A percentile compares a stretch with the other conserved stretches of the same genome.
phyloP scores from a whole-genome alignment of 2,329 filamentous ascomycete genomes.

The Monosporascus cannonballus region DNA sequence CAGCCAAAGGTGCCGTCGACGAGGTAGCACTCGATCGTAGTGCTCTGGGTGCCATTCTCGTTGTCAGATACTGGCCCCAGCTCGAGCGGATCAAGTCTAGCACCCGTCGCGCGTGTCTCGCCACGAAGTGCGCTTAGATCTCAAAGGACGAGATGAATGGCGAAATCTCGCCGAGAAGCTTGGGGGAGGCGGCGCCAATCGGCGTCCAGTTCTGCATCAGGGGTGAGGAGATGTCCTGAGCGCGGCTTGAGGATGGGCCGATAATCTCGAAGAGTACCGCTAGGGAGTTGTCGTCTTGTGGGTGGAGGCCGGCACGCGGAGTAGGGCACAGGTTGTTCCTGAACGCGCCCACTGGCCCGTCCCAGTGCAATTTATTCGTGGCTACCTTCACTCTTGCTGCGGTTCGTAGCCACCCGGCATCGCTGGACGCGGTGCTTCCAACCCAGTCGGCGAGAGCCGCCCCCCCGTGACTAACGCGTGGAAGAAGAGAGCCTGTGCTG shows the following conservation, averaged over 20 bases:
- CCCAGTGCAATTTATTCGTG: slow-evolving; percentile 44
- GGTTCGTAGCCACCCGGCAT: slow-evolving; percentile 32
- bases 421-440: slow-evolving; percentile 32
- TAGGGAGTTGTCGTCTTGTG: slow-evolving; percentile 56
- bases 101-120: slow-evolving; percentile 41
- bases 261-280: slow-evolving; percentile 44
- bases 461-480: slow-evolving; percentile 48
- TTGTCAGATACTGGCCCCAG: slow-evolving; percentile 58
- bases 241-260: slow-evolving; percentile 23
- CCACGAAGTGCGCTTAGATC: slow-evolving; percentile 48
- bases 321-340: slow-evolving; percentile 39
- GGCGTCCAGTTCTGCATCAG: slow-evolving; percentile 48
- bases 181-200: slow-evolving; percentile 49
- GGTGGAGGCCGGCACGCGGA: slow-evolving; percentile 42
- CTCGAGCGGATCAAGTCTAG: slow-evolving; percentile 47
- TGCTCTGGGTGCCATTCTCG: slow-evolving; percentile 50
- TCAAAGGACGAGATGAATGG: slow-evolving; percentile 55
- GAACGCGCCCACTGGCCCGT: slow-evolving; percentile 42
- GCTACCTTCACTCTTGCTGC: slow-evolving; percentile 35
- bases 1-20: slow-evolving; percentile 52
- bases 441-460: slow-evolving; percentile 39
- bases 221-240: slow-evolving; percentile 34
- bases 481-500: slow-evolving; percentile 33
- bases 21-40: slow-evolving; percentile 54
- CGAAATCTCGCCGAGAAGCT: slow-evolving; percentile 51